A percentile compares a stretch with the other conserved stretches of the same genome.
Conservation (phyloP, 1,284 basidiomycete species). For the Moesziomyces sp. region DNA sequence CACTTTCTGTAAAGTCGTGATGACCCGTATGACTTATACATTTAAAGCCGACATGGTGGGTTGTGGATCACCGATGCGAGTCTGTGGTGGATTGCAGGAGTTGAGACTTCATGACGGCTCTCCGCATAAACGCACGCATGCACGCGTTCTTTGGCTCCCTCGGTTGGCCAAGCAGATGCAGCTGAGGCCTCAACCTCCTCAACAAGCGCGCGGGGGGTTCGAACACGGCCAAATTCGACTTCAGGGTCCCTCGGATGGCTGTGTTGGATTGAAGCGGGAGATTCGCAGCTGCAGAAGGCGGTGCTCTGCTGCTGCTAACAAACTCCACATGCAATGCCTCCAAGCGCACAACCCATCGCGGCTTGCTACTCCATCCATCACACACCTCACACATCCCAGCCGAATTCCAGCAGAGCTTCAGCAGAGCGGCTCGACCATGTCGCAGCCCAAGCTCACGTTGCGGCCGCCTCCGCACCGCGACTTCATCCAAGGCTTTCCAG, state of each 20-base stretch:
- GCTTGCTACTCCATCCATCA: neutral
- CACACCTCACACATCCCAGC: too few relatives aligned
- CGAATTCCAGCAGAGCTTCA: too few relatives aligned
- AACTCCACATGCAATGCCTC: neutral
- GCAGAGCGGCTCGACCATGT: slow-evolving; percentile 21
- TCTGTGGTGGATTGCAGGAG: too few relatives aligned
- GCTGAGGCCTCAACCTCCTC: neutral
- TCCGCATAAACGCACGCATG: neutral
- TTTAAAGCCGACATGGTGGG: too few relatives aligned
- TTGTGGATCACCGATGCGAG: too few relatives aligned
- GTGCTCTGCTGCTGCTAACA: neutral
- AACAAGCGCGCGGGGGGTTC: too few relatives aligned
- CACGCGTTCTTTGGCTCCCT: neutral
- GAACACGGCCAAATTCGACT: neutral
- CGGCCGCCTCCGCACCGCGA: slow-evolving; percentile 61
- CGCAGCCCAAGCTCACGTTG: slow-evolving; percentile 52
- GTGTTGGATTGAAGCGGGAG: neutral
- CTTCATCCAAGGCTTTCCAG: slow-evolving; percentile 64
- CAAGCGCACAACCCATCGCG: neutral
- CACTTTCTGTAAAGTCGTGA: too few relatives aligned
- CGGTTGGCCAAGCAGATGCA: neutral
- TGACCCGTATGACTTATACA: too few relatives aligned
- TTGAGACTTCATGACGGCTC: neutral
- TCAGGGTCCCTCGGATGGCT: slow-evolving; percentile 3
- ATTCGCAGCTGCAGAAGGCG: neutral